Conservation (phyloP, 1,139 yeast genomes). For the Candida freyschussii region DNA sequence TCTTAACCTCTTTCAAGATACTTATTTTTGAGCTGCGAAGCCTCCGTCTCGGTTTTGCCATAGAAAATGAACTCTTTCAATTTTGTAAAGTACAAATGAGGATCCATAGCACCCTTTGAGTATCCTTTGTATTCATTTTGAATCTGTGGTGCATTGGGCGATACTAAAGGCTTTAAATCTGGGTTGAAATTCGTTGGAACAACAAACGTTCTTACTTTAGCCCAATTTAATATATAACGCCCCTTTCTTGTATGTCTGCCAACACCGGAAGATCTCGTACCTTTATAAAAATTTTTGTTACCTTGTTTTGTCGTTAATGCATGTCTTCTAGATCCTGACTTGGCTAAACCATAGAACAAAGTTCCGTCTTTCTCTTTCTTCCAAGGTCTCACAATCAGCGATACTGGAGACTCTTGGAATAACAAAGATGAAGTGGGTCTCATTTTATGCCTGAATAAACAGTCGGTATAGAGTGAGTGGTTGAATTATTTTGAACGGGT, state of each 20-base stretch:
- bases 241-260: slow-evolving; percentile 78
- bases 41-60: slow-evolving; percentile 44
- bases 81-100: slow-evolving; percentile 67
- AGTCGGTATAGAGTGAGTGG: too few species aligned
- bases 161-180: slow-evolving; percentile 69
- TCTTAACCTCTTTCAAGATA: slow-evolving; percentile 40
- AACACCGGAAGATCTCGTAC: slow-evolving; percentile 92
- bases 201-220: slow-evolving; percentile 84
- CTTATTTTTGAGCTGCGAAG: slow-evolving; percentile 24
- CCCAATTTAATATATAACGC: slow-evolving; percentile 73
- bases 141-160: slow-evolving; percentile 64
- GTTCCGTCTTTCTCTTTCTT: slow-evolving; percentile 78
- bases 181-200: slow-evolving; percentile 55
- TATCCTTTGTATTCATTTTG: slow-evolving; percentile 68
- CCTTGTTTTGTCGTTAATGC: slow-evolving; percentile 91
- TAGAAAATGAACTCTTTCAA: slow-evolving; percentile 69
- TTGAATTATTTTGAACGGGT: too few species aligned
- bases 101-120: slow-evolving; percentile 66
- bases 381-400: slow-evolving; percentile 80
- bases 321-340: slow-evolving; percentile 79
- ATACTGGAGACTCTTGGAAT: slow-evolving; percentile 50
- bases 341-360: slow-evolving; percentile 72
- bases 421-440: slow-evolving; percentile 45
- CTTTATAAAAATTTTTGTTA: slow-evolving; percentile 89
- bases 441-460: slow-evolving; percentile 37